These are phyloP conservation scores for Xylariaceae sp. DNA, from an alignment of 2,329 filamentous ascomycete species.

Conservation along the genomic window DNA sequence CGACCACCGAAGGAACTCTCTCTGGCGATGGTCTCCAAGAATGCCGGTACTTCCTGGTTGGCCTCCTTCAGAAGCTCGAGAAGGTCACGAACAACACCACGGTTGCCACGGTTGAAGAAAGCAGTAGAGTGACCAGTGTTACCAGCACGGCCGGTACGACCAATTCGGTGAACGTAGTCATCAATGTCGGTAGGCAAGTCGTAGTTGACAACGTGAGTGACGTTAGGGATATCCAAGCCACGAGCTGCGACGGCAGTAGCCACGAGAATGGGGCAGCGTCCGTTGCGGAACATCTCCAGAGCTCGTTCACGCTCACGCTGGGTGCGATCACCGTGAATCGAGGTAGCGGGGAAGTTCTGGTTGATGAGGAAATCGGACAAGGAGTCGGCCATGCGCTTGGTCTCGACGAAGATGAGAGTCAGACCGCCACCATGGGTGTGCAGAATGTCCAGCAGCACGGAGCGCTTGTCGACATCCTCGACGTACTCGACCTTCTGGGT, in stretches of 20 bases:
- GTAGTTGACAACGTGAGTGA: conserved; percentile 98
- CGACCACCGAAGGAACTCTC: conserved; percentile 80
- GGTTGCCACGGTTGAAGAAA: conserved; percentile 99
- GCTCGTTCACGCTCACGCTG: conserved; percentile 98
- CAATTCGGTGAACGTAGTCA: conserved; percentile 98
- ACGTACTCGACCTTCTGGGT: conserved; percentile 99
- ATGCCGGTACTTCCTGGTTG: conserved; percentile 91
- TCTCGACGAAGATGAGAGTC: conserved; percentile 97
- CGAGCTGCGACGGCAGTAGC: conserved; percentile 92
- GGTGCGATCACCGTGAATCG: conserved; percentile 97
- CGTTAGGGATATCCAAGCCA: conserved; percentile 92
- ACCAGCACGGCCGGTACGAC: conserved; percentile 98
- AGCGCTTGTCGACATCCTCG: conserved; percentile 96
- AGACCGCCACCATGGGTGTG: conserved; percentile 88
- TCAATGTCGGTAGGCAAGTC: conserved; percentile 98
- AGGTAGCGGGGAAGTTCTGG: conserved; percentile 96
- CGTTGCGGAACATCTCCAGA: conserved; percentile 95
- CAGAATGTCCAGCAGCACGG: conserved; percentile 92
- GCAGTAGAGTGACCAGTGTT: conserved; percentile 98
- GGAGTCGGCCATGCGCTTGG: conserved; percentile 98
- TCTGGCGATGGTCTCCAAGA: conserved; percentile 95
- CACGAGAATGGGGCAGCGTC: conserved; percentile 91
- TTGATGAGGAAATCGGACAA: conserved; percentile 98
- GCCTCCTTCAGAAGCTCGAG: conserved; percentile 98
- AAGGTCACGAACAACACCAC: conserved; percentile 93